Evolutionary conservation across 1,284 basidiomycete species (phyloP).

Genomic region (Singerocomus rubriflavus): DNA sequence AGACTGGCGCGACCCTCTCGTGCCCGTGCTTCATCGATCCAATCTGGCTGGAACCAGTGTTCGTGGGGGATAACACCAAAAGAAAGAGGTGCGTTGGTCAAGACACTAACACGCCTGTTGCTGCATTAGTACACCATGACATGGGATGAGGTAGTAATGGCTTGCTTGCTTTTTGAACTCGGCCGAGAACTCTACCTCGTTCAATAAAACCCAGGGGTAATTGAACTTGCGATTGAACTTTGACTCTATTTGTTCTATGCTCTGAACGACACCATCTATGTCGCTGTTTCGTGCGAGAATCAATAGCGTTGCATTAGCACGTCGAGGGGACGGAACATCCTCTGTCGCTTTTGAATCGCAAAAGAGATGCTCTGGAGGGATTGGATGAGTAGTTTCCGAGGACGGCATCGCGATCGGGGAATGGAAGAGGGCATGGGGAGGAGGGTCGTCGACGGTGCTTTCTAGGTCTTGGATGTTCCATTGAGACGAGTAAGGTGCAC

Average conservation of each 20-base stretch:
- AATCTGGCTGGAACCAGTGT: constrained; percentile 80
- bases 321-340: constrained; percentile 6
- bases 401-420: not conserved
- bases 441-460: not conserved
- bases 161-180: constrained; percentile 58
- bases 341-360: constrained; percentile 1
- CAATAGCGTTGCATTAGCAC: constrained; percentile 33
- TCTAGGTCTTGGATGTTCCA: constrained; percentile 1
- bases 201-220: constrained; percentile 74
- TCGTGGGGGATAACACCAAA: constrained; percentile 74
- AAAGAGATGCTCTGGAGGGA: constrained; percentile 7
- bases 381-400: not conserved
- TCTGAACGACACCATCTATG: constrained; percentile 52
- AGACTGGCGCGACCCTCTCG: constrained; percentile 59
- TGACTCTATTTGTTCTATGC: constrained; percentile 54
- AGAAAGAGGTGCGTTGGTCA: constrained; percentile 52
- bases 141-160: not conserved
- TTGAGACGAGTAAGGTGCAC: constrained; percentile 2
- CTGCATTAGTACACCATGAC: constrained; percentile 14
- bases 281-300: constrained; percentile 39
- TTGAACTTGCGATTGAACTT: constrained; percentile 61
- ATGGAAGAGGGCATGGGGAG: not conserved
- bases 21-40: constrained; percentile 75
- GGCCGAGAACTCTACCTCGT: constrained; percentile 67
- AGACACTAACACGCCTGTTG: constrained; percentile 51